Percentiles rank a stretch among this genome's conserved stretches.
Evolutionary conservation across 176 grass and related monocot species (phyloP).

Genomic region (Dactylis glomerata): DNA sequence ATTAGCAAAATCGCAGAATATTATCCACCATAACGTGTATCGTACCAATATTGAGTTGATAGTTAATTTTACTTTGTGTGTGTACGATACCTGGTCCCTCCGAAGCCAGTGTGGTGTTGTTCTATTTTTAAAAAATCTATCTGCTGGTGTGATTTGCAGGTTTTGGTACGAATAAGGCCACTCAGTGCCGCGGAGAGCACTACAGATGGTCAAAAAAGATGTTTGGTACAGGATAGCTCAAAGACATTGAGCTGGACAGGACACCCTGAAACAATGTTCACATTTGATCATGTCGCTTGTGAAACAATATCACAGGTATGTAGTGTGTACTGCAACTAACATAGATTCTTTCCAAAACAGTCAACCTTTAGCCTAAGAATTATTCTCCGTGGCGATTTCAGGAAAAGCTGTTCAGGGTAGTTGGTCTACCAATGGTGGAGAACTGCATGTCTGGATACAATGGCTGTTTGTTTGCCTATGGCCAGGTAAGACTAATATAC

Average conservation of each 20-base stretch:
- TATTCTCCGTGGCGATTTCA: slow-evolving; percentile 28
- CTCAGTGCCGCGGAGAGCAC: slow-evolving; percentile 54
- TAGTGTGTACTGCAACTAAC: slow-evolving; percentile 1
- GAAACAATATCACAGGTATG: slow-evolving; percentile 82
- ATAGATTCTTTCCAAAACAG: slow-evolving; percentile 2
- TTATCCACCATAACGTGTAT: neutral
- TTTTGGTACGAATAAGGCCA: slow-evolving; percentile 71
- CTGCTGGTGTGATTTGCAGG: slow-evolving; percentile 34
- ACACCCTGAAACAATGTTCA: slow-evolving; percentile 75
- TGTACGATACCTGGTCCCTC: neutral
- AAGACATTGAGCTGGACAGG: slow-evolving; percentile 78
- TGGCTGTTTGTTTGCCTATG: slow-evolving; percentile 93
- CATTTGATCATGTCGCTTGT: slow-evolving; percentile 86
- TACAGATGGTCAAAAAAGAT: slow-evolving; percentile 49
- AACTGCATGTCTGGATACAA: slow-evolving; percentile 99
- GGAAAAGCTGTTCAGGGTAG: slow-evolving; percentile 79
- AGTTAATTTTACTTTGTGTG: neutral
- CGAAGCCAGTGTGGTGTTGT: neutral
- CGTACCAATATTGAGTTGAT: neutral
- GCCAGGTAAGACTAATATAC: slow-evolving; percentile 57
- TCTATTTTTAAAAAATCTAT: neutral
- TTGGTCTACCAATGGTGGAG: slow-evolving; percentile 89
- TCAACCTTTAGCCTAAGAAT: slow-evolving; percentile 17
- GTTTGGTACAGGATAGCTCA: slow-evolving; percentile 80
- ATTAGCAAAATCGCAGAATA: neutral